These are phyloP conservation scores for Eucalyptus marginata DNA, from an alignment of 345 rosid species.

Conservation along the genomic window DNA sequence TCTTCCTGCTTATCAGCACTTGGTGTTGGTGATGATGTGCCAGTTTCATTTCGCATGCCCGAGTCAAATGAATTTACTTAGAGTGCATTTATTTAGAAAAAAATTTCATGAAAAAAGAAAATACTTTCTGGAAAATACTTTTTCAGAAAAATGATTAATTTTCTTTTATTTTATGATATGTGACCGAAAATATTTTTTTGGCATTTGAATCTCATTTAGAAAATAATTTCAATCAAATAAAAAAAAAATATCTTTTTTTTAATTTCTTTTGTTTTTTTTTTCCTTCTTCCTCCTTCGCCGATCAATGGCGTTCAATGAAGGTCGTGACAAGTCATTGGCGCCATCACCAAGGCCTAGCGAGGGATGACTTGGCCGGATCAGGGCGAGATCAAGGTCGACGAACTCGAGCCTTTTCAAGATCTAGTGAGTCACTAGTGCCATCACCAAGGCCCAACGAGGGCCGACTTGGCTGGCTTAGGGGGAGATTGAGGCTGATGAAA, in stretches of 20 bases:
- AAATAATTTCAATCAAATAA: not conserved
- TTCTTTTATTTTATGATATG: too few species aligned
- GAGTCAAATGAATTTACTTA: not conserved
- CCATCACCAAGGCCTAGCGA: not conserved
- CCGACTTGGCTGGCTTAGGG: accelerated
- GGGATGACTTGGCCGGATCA: accelerated
- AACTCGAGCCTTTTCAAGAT: not conserved
- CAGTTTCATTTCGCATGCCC: not conserved
- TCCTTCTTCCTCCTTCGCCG: accelerated
- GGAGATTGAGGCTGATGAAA: accelerated
- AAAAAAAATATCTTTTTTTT: too few species aligned
- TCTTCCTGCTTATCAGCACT: not conserved
- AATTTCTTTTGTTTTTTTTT: accelerated
- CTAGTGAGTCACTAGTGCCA: accelerated
- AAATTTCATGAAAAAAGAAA: accelerated
- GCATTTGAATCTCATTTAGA: accelerated
- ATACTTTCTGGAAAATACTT: too few species aligned
- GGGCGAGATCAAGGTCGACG: accelerated
- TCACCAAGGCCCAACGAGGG: not conserved
- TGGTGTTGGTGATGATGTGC: not conserved
- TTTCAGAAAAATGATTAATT: too few species aligned
- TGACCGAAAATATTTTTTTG: accelerated
- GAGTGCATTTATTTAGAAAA: too few species aligned
- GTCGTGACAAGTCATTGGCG: accelerated
- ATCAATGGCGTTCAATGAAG: accelerated